phyloP scores from a whole-genome alignment of 2,329 filamentous ascomycete genomes.

The Venturia asperata region DNA sequence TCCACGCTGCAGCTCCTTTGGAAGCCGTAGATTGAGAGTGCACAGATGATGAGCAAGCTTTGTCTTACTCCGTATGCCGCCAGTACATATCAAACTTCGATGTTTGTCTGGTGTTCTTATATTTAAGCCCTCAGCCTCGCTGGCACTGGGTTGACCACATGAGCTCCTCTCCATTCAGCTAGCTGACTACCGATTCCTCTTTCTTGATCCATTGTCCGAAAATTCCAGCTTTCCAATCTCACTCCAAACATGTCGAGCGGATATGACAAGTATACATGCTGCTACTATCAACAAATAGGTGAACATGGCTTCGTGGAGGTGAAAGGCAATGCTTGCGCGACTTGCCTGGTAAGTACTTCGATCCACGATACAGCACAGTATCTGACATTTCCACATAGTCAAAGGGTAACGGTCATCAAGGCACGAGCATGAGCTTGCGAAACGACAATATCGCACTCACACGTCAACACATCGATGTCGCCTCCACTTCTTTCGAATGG shows the following conservation, averaged over 20 bases:
- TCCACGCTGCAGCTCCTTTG: background rate
- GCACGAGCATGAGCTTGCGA: background rate
- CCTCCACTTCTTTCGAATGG: background rate
- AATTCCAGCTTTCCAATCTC: background rate
- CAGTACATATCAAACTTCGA: background rate
- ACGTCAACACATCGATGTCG: background rate
- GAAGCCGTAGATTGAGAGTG: background rate
- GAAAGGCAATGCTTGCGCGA: background rate
- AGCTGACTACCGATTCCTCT: background rate
- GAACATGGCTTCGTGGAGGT: background rate
- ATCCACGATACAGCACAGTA: background rate
- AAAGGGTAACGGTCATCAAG: background rate
- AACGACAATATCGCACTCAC: background rate
- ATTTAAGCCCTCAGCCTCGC: background rate
- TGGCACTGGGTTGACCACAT: background rate
- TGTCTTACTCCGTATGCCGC: slow-evolving; percentile 2
- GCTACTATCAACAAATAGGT: background rate
- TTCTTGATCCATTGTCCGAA: background rate
- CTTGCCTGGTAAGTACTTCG: background rate
- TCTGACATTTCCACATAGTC: background rate
- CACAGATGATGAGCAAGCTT: background rate
- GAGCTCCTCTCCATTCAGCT: background rate
- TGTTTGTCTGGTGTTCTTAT: background rate
- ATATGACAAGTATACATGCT: slow-evolving; percentile 10
- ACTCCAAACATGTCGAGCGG: background rate